A percentile compares a stretch with the other conserved stretches of the same genome.
phyloP scores from a whole-genome alignment of 441 rosid genomes.

The Biscutella laevigata region DNA sequence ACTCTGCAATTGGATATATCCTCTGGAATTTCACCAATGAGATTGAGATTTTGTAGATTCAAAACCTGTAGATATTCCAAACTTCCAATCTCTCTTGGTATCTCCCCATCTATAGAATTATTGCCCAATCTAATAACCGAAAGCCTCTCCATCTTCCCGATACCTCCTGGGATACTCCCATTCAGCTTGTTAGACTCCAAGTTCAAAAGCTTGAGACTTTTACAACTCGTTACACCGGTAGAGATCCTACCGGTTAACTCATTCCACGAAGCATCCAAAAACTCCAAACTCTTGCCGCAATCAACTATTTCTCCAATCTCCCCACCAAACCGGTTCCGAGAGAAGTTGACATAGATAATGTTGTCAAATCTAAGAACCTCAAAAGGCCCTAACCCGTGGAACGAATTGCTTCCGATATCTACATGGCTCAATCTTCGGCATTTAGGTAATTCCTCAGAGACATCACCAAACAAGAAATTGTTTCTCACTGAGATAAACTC shows the following conservation, averaged over 20 bases:
- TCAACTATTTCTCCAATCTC: conserved; percentile 43
- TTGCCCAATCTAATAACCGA: conserved; percentile 59
- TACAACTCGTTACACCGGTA: conserved; percentile 48
- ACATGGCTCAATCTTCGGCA: conserved; percentile 51
- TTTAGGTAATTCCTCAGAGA: conserved; percentile 38
- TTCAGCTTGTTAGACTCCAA: conserved; percentile 62
- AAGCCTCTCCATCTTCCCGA: conserved; percentile 44
- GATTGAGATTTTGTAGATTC: conserved; percentile 72
- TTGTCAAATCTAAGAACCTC: conserved; percentile 47
- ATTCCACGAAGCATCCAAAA: conserved; percentile 76
- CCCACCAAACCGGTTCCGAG: conserved; percentile 59
- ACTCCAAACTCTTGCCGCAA: conserved; percentile 51
- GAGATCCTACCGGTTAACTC: conserved; percentile 53
- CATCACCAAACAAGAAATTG: conserved; percentile 56
- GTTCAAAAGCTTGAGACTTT: conserved; percentile 61
- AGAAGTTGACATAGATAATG: conserved; percentile 53
- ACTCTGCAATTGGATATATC: conserved; percentile 59
- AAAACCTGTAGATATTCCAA: conserved; percentile 59
- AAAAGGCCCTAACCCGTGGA: conserved; percentile 63
- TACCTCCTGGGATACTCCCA: conserved; percentile 54
- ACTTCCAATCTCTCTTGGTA: conserved; percentile 52
- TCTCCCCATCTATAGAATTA: conserved; percentile 52
- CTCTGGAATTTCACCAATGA: conserved; percentile 51
- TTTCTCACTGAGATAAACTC: conserved; percentile 51
- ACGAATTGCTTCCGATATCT: conserved; percentile 69